Evolutionary conservation across 148 eudicot genomes (phyloP), one percentile per base, ranked within the genome.

Genomic region (Camellia sinensis): DNA sequence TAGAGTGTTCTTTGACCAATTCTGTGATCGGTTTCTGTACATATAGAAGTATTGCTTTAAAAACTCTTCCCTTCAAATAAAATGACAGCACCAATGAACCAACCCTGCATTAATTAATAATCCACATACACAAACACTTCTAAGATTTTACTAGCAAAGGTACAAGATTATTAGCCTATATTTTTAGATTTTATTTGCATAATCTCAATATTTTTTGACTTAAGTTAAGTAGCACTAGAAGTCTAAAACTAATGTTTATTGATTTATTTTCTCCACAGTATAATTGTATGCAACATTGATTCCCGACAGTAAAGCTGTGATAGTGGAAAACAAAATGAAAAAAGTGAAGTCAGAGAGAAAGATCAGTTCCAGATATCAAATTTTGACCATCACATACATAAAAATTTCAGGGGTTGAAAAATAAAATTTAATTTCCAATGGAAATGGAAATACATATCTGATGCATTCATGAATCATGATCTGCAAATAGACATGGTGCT

Each of bases 41-140:
- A 29, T 1, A 29, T 29, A 29, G 37, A 29, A 29, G 37, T 29
- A 29, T 29, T 29, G 37, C 37, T 29, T 29, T 29, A 29, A 29
- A 29, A 29, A 29, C 37, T 29, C 37, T 29, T 29, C 37, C 37
- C 57, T n/a, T 72, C 43, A 72, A n/a, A 50, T 72, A 18, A 72
- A 72, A 72, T 72, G 75, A 72, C 75, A 12, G 6, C 75, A 70
- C 54, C 19, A 68, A 68, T 68, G 60, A 29, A 67, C 4, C 44
- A 65, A 65, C 68, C 3, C 11, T 9, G 7, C 70, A 67, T 11
- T 67, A 40, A 67, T 67, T 44, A 44, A 70, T 19, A 29, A 29
- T 29, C 37, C 37, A 29, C 37, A 19, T 0, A 21, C 56, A 71
- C 29, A n/a, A 71, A 0, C 56, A 68, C 52, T 68, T 41, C 18